Evolutionary conservation across 2,329 filamentous ascomycete genomes (phyloP).

Genomic region (Curvularia lunata): DNA sequence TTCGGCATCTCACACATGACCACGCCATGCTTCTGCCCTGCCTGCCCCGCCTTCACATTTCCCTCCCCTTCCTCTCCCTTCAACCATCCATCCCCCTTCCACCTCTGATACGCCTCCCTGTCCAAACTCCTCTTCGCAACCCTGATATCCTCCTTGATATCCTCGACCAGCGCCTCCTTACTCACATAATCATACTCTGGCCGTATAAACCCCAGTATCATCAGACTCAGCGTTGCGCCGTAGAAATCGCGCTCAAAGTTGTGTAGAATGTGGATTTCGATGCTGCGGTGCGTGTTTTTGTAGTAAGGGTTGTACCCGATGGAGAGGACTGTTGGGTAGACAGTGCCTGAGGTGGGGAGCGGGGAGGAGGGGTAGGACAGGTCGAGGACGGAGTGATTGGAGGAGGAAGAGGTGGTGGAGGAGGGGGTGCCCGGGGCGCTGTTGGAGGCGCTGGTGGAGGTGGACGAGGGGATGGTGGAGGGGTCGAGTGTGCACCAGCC

Average conservation of each 20-base stretch:
- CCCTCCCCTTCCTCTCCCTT: slow-evolving; percentile 12
- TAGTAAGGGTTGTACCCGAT: slow-evolving; percentile 95
- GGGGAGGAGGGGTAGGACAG: slow-evolving; percentile 29
- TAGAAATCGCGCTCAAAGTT: slow-evolving; percentile 84
- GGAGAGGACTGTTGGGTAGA: slow-evolving; percentile 43
- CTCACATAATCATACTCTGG: slow-evolving; percentile 88
- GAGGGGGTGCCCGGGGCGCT: slow-evolving; percentile 25
- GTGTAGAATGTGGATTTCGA: slow-evolving; percentile 90
- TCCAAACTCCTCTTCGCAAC: slow-evolving; percentile 77
- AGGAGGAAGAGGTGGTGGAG: slow-evolving; percentile 23
- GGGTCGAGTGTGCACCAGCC: slow-evolving; percentile 82
- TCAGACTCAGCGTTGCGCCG: slow-evolving; percentile 75
- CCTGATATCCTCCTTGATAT: slow-evolving; percentile 88
- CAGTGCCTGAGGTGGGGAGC: slow-evolving; percentile 17
- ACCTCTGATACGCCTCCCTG: slow-evolving; percentile 64
- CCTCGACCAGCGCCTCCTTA: slow-evolving; percentile 81
- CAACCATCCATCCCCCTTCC: slow-evolving; percentile 57
- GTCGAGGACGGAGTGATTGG: slow-evolving; percentile 39
- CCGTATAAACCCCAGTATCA: slow-evolving; percentile 86
- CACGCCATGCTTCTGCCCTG: slow-evolving; percentile 19
- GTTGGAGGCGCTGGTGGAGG: slow-evolving; percentile 39
- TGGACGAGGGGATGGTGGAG: slow-evolving; percentile 23
- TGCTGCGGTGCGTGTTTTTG: slow-evolving; percentile 84
- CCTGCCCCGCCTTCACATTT: slow-evolving; percentile 5
- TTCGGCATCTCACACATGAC: slow-evolving; percentile 22